A percentile compares a stretch with the other conserved stretches of the same genome.
Conservation (phyloP, 1,139 yeast species). For the Yamadazyma blattariae region DNA sequence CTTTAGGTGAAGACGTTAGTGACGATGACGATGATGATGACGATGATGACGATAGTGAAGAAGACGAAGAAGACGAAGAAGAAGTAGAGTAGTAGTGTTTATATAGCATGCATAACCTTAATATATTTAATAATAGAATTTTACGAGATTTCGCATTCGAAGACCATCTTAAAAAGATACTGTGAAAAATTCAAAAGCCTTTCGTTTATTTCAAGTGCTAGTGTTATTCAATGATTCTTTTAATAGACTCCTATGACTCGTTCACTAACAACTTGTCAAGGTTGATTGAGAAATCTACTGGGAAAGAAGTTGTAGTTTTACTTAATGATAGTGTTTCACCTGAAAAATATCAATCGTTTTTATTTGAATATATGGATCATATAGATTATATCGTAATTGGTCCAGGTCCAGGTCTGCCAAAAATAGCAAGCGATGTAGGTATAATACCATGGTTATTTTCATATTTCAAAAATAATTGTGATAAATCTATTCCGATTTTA, state of each 20-base stretch:
- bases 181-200: constrained; percentile 1
- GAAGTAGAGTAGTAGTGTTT: constrained; percentile 4
- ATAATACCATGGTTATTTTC: constrained; percentile 56
- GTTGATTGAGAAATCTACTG: constrained; percentile 55
- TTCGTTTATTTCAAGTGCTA: background rate
- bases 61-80: constrained; percentile 15
- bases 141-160: constrained; percentile 1
- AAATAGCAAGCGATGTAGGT: constrained; percentile 63
- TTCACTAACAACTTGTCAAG: constrained; percentile 80
- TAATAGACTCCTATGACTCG: constrained; percentile 92
- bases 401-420: constrained; percentile 97
- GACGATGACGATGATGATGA: constrained; percentile 45
- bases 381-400: constrained; percentile 85
- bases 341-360: constrained; percentile 31
- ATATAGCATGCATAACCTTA: constrained; percentile 4
- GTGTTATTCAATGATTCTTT: constrained; percentile 55
- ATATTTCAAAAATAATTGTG: constrained; percentile 19
- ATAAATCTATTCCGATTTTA: constrained; percentile 56
- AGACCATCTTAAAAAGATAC: constrained; percentile 4
- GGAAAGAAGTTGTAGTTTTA: constrained; percentile 59
- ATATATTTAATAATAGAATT: constrained; percentile 3
- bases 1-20: constrained; percentile 47
- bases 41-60: constrained; percentile 31
- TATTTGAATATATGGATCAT: constrained; percentile 35
- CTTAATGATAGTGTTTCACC: constrained; percentile 66